These are phyloP conservation scores for Tolypocladium ophioglossoides DNA, from an alignment of 2,329 filamentous ascomycete genomes.

Conservation along the genomic window DNA sequence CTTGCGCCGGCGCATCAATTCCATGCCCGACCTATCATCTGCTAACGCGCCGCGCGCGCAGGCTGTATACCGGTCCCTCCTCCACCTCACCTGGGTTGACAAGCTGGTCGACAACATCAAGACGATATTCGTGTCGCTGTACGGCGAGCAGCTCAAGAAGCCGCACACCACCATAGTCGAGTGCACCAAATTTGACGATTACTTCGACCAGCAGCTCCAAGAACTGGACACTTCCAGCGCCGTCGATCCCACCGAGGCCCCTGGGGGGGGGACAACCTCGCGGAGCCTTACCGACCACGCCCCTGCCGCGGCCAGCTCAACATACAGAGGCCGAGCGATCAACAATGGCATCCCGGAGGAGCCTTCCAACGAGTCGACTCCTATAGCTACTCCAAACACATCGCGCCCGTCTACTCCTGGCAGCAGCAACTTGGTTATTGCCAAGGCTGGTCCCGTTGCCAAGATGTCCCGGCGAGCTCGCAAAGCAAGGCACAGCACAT, in stretches of 20 bases:
- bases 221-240: constrained; percentile 57
- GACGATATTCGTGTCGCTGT: constrained; percentile 83
- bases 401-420: constrained; percentile 72
- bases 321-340: constrained; percentile 26
- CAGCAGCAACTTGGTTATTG: constrained; percentile 52
- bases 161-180: constrained; percentile 68
- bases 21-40: background rate
- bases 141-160: constrained; percentile 76
- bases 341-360: constrained; percentile 22
- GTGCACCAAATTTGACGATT: constrained; percentile 74
- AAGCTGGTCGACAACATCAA: constrained; percentile 92
- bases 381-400: constrained; percentile 58
- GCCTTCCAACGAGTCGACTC: constrained; percentile 57
- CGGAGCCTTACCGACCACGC: constrained; percentile 14
- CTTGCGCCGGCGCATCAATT: background rate
- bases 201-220: constrained; percentile 86
- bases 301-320: constrained; percentile 25
- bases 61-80: constrained; percentile 93
- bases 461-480: constrained; percentile 75
- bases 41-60: constrained; percentile 23
- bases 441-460: constrained; percentile 61
- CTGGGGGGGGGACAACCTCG: constrained; percentile 23
- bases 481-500: constrained; percentile 54
- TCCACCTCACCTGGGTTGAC: constrained; percentile 95
- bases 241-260: constrained; percentile 15